phyloP scores from a whole-genome alignment of 495 filamentous ascomycete genomes.

The Penicillium paxilli region DNA sequence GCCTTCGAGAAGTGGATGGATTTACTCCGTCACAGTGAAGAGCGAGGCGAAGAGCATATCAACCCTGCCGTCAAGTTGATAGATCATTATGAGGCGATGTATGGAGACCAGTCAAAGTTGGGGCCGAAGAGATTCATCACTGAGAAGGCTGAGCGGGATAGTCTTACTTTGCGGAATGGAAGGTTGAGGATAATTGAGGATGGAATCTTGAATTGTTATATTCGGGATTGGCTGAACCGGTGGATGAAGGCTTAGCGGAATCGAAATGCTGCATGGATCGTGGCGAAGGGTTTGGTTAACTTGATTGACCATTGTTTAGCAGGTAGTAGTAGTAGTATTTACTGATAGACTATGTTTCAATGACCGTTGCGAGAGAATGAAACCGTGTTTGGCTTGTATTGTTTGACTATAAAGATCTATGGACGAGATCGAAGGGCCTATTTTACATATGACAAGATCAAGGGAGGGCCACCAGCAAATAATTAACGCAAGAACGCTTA shows the following conservation, averaged over 20 bases:
- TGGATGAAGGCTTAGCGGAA: conserved; percentile 18
- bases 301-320: not conserved
- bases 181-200: conserved; percentile 35
- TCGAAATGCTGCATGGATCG: not conserved
- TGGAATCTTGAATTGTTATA: conserved; percentile 38
- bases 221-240: conserved; percentile 34
- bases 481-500: not conserved
- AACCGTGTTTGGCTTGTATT: not conserved
- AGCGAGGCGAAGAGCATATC: conserved; percentile 39
- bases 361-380: too few relatives aligned
- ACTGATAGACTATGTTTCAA: too few relatives aligned
- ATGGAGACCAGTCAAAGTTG: conserved; percentile 9
- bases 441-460: conserved; percentile 10
- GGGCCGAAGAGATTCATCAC: conserved; percentile 25
- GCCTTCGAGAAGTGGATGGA: conserved; percentile 49
- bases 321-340: too few relatives aligned
- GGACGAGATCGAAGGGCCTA: conserved; percentile 3
- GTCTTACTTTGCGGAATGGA: conserved; percentile 35
- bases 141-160: conserved; percentile 37
- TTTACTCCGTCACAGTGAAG: conserved; percentile 42
- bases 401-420: conserved; percentile 8
- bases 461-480: not conserved
- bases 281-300: not conserved
- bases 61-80: conserved; percentile 63
- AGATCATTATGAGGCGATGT: conserved; percentile 50